Evolutionary conservation across 2,329 filamentous ascomycete species (phyloP).

Genomic region (Exophiala alcalophila): DNA sequence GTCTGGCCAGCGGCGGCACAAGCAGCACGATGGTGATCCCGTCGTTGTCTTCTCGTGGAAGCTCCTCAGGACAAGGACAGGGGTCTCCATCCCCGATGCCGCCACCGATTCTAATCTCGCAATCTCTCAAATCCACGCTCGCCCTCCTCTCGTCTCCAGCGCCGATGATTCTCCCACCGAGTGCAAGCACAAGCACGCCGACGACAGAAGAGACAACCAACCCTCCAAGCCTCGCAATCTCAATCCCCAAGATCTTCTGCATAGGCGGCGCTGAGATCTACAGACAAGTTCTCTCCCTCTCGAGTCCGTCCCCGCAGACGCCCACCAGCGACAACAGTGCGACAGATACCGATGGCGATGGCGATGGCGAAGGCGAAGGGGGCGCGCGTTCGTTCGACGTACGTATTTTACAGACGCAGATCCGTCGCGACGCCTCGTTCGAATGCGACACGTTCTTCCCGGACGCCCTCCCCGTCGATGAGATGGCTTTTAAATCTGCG

Average conservation of each 20-base stretch:
- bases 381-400: conserved; percentile 20
- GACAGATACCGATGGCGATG: conserved; percentile 12
- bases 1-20: neutral
- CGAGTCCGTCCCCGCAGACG: conserved; percentile 3
- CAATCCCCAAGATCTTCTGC: conserved; percentile 66
- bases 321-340: conserved; percentile 5
- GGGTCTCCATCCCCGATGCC: conserved; percentile 7
- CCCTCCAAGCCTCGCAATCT: conserved; percentile 18
- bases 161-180: too few relatives aligned
- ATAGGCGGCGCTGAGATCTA: conserved; percentile 93
- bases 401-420: conserved; percentile 33
- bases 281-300: conserved; percentile 57
- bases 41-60: neutral
- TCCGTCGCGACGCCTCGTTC: conserved; percentile 31
- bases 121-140: conserved; percentile 18
- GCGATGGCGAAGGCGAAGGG: neutral
- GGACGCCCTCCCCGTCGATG: conserved; percentile 31
- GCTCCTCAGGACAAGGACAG: too few relatives aligned
- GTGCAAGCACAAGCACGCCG: conserved; percentile 22
- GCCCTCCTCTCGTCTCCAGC: conserved; percentile 16
- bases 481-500: conserved; percentile 24
- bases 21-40: conserved; percentile 16
- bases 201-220: conserved; percentile 17
- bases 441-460: conserved; percentile 52
- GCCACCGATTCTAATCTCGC: conserved; percentile 19